Evolutionary conservation across 371 early-diverging fungal species (phyloP).

Genomic region (Fennellomyces sp.): DNA sequence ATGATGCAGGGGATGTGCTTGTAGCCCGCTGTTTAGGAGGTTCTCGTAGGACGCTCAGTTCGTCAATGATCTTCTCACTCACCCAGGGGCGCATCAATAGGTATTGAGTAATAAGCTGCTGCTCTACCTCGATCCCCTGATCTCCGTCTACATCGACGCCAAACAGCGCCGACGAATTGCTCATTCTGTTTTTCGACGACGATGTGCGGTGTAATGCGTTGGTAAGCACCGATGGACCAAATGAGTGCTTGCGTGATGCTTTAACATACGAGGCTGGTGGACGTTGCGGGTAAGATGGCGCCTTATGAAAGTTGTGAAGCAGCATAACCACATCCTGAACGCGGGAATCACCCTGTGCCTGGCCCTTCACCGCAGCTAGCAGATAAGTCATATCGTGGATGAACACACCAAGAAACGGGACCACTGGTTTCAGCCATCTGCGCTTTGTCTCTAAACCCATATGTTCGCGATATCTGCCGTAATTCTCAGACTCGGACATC

Average conservation of each 20-base stretch:
- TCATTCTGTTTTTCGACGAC: constrained; percentile 36
- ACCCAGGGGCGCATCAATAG: constrained; percentile 63
- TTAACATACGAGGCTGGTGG: constrained; percentile 57
- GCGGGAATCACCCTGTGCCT: constrained; percentile 47
- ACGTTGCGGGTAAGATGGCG: constrained; percentile 57
- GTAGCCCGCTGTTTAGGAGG: constrained; percentile 46
- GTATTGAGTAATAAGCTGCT: constrained; percentile 70
- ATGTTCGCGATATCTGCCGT: constrained; percentile 65
- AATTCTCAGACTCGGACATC: constrained; percentile 73
- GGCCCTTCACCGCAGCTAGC: constrained; percentile 56
- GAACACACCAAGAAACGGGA: constrained; percentile 75
- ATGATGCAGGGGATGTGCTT: constrained; percentile 13
- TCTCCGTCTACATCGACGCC: constrained; percentile 33
- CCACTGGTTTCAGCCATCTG: constrained; percentile 47
- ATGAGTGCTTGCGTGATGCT: constrained; percentile 42
- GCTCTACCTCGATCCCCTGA: constrained; percentile 32
- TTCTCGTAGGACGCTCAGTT: constrained; percentile 69
- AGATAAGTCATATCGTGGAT: constrained; percentile 78
- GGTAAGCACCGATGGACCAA: constrained; percentile 42
- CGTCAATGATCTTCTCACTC: constrained; percentile 76
- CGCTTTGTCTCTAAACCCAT: constrained; percentile 33
- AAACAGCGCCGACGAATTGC: constrained; percentile 15
- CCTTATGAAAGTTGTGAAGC: constrained; percentile 53
- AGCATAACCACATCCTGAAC: constrained; percentile 45
- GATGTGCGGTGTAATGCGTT: constrained; percentile 47